phyloP scores from a whole-genome alignment of 2,329 filamentous ascomycete genomes.

The Aureobasidium musti region DNA sequence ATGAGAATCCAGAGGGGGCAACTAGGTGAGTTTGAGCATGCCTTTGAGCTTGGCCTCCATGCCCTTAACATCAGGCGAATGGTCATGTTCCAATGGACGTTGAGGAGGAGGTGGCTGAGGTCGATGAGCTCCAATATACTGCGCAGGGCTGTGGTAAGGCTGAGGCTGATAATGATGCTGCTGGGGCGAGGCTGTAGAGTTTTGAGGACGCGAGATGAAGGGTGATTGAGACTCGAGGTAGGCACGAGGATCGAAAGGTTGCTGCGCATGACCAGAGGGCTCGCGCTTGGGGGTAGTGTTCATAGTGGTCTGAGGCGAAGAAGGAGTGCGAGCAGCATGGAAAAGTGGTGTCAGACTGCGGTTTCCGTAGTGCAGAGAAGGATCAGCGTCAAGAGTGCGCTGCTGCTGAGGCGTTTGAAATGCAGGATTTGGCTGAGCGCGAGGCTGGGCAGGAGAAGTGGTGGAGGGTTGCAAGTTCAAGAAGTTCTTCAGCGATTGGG shows the following conservation, averaged over 20 bases:
- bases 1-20: neutral
- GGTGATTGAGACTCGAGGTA: slow-evolving; percentile 40
- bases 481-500: slow-evolving; percentile 50
- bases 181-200: slow-evolving; percentile 33
- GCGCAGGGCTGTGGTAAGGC: slow-evolving; percentile 13
- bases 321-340: slow-evolving; percentile 48
- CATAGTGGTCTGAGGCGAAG: slow-evolving; percentile 30
- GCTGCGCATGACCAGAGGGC: slow-evolving; percentile 25
- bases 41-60: slow-evolving; percentile 47
- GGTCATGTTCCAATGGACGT: slow-evolving; percentile 20
- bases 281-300: slow-evolving; percentile 33
- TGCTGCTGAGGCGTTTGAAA: slow-evolving; percentile 31
- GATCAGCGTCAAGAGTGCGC: slow-evolving; percentile 19
- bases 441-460: slow-evolving; percentile 33
- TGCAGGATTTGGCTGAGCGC: slow-evolving; percentile 33
- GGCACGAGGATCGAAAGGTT: slow-evolving; percentile 37
- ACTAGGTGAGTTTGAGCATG: slow-evolving; percentile 41
- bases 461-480: slow-evolving; percentile 38
- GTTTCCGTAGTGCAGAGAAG: slow-evolving; percentile 40
- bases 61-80: slow-evolving; percentile 38
- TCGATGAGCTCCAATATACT: slow-evolving; percentile 18
- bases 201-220: slow-evolving; percentile 35
- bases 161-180: slow-evolving; percentile 31
- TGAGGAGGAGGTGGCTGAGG: slow-evolving; percentile 27
- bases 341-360: slow-evolving; percentile 54